phyloP scores from a whole-genome alignment of 495 filamentous ascomycete genomes.

The Penicillium ucsense region DNA sequence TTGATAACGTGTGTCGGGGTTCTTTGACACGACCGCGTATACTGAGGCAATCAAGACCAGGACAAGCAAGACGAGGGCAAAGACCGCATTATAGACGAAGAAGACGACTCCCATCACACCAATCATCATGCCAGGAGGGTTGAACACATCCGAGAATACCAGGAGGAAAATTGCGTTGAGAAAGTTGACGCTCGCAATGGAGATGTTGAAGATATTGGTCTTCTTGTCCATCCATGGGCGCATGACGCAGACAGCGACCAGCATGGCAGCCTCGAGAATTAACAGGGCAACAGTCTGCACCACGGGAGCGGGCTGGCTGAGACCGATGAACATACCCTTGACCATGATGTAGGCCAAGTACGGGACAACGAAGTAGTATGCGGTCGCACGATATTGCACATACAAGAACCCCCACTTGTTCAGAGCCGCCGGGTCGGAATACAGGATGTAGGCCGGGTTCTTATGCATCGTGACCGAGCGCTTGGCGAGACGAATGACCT shows the following conservation, averaged over 20 bases:
- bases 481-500: slow-evolving; percentile 81
- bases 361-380: slow-evolving; percentile 94
- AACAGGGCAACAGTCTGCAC: slow-evolving; percentile 80
- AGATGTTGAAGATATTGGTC: slow-evolving; percentile 94
- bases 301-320: slow-evolving; percentile 63
- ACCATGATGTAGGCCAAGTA: slow-evolving; percentile 67
- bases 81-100: slow-evolving; percentile 84
- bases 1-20: slow-evolving; percentile 93
- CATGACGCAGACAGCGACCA: slow-evolving; percentile 70
- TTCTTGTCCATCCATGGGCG: slow-evolving; percentile 99
- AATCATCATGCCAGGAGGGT: slow-evolving; percentile 77
- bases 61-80: slow-evolving; percentile 75
- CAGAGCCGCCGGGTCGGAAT: slow-evolving; percentile 81
- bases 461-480: slow-evolving; percentile 86
- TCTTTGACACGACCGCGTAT: slow-evolving; percentile 81
- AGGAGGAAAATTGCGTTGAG: slow-evolving; percentile 80
- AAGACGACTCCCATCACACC: slow-evolving; percentile 93
- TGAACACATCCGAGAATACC: slow-evolving; percentile 75
- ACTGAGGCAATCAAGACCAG: slow-evolving; percentile 79
- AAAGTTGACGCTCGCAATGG: slow-evolving; percentile 85
- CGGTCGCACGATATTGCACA: slow-evolving; percentile 91
- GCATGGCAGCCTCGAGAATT: slow-evolving; percentile 71
- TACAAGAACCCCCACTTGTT: slow-evolving; percentile 99
- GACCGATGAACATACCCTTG: slow-evolving; percentile 86
- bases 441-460: slow-evolving; percentile 95